Base-by-base conservation (phyloP, 202 grass and related monocot species). In the Schoenoplectus triqueter region DNA sequence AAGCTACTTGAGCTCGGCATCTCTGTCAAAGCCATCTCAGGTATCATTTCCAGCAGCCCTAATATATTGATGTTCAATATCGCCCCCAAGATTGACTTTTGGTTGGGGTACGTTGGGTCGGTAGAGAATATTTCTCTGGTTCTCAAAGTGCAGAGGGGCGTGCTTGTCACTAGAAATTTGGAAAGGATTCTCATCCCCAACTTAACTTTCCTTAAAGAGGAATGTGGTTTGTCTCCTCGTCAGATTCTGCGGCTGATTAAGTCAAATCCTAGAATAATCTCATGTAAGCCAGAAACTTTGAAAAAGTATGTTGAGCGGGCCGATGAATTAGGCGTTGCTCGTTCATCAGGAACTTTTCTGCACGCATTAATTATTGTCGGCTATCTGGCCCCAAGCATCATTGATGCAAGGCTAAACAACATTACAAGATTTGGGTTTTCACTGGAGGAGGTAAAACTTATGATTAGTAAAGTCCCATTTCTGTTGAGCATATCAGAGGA, bases 1-100 rank as follows among this genome's bases (percentile, higher is more conserved):
- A 49, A 54, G 62, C 80, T 91, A 18, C 50, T n/a, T 5, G 73
- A 54, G 6, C 52, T 86, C 15, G 87, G 89, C 0, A 79, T 89
- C 15, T 86, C 80, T 0, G 10, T 13, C 10, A 66, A 82, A 72
- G 64, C 86, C 48, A 54, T 64, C 31, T 79, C 62, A 0, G 10
- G 3, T 67, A 18, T 90, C 21, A 2, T 93, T 80, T 10, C 20
- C 31, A 31, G 31, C 31, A 31, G 31, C 31, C 31, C 31, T 31
- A 31, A 31, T 31, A 31, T 31, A 31, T 31, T 31, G 31, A 31
- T 31, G 31, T 31, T 31, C 31, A 31, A 31, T 31, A 31, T 31
- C 31, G 31, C 31, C 31, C 31, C 31, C 31, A 31, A 31, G 31
- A 31, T 31, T 31, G 31, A 31, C 31, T 31, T 31, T 31, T 31